Conservation (phyloP, 2,329 filamentous ascomycete genomes). For the Alternaria tenuissima region DNA sequence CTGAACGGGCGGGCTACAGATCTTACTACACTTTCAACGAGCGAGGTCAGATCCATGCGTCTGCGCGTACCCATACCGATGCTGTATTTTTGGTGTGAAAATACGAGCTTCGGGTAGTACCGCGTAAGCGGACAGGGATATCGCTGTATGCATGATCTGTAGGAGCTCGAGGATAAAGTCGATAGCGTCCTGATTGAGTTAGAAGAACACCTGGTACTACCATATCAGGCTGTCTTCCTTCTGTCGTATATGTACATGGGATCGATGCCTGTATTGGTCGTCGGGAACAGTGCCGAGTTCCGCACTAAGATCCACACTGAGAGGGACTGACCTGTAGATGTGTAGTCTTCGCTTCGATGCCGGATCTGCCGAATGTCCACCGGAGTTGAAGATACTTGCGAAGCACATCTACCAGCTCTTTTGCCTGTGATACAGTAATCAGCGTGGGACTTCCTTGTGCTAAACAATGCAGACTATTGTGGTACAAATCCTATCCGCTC, state of each 20-base stretch:
- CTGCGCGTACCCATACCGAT: background rate
- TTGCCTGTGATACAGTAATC: conserved; percentile 3
- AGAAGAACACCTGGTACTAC: background rate
- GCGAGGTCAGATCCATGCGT: background rate
- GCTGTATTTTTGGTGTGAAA: background rate
- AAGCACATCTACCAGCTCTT: conserved; percentile 3
- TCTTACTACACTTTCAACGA: background rate
- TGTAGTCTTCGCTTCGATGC: background rate
- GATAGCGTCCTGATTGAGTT: background rate
- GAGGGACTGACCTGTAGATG: background rate
- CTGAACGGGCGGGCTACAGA: background rate
- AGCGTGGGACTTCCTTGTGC: background rate
- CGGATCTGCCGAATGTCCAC: background rate
- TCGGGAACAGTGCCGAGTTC: background rate
- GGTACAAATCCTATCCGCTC: background rate
- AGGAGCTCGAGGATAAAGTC: background rate
- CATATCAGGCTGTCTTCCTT: background rate
- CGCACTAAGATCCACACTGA: background rate
- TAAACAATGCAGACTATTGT: background rate
- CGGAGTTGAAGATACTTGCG: background rate
- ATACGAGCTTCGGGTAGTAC: conserved; percentile 8
- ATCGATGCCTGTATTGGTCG: background rate
- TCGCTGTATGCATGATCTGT: background rate
- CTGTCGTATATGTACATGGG: background rate
- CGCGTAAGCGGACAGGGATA: conserved; percentile 3